Evolutionary conservation across 805 yeast species (phyloP).

Genomic region (Zygoascus biomembranicola): DNA sequence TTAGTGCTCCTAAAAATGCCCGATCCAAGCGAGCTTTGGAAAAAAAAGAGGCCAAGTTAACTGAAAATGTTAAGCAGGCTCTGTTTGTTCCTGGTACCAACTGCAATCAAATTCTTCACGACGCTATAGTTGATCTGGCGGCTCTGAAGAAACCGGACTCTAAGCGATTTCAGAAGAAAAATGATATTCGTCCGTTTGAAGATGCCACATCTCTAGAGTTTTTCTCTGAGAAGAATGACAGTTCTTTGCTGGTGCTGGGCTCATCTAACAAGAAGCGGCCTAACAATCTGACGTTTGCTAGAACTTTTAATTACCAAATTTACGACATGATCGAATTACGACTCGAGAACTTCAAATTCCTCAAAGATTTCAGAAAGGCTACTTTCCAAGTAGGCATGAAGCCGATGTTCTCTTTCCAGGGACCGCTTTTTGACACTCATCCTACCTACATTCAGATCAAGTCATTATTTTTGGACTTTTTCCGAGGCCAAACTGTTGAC

Average conservation of each 20-base stretch:
- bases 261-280: constrained; percentile 87
- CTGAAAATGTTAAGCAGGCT: constrained; percentile 85
- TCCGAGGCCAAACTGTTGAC: constrained; percentile 69
- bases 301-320: constrained; percentile 84
- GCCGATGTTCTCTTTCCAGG: constrained; percentile 91
- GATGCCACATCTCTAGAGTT: constrained; percentile 80
- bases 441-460: constrained; percentile 80
- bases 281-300: constrained; percentile 75
- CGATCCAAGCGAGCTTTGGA: constrained; percentile 93
- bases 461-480: constrained; percentile 84
- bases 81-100: constrained; percentile 87
- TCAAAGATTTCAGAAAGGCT: constrained; percentile 68
- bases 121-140: constrained; percentile 79
- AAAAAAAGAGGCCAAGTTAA: constrained; percentile 76
- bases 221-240: constrained; percentile 89
- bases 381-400: constrained; percentile 85
- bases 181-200: constrained; percentile 87
- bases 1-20: constrained; percentile 68
- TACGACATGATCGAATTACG: constrained; percentile 92
- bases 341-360: constrained; percentile 57
- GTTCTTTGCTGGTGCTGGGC: constrained; percentile 72
- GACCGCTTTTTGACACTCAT: constrained; percentile 82
- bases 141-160: constrained; percentile 86
- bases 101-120: constrained; percentile 71
- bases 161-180: constrained; percentile 81